These are phyloP conservation scores for Sarocladium kiliense DNA, from an alignment of 2,329 filamentous ascomycete genomes.

Conservation along the genomic window DNA sequence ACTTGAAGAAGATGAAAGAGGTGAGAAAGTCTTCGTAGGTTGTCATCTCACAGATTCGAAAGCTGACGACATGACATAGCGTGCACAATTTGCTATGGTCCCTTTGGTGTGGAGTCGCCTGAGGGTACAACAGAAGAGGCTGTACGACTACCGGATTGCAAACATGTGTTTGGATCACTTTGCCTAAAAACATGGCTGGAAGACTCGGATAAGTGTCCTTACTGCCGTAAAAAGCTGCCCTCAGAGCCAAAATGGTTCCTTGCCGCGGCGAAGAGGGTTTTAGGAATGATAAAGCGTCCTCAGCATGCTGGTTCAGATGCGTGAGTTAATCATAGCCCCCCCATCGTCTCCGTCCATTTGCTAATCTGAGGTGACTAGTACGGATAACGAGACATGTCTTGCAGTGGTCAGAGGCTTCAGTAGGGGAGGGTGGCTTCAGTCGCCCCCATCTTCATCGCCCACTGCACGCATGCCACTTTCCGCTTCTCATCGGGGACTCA, in stretches of 20 bases:
- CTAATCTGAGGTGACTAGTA: not conserved
- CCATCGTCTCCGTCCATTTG: not conserved
- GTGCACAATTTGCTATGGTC: conserved; percentile 62
- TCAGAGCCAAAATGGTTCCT: conserved; percentile 33
- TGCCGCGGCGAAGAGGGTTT: not conserved
- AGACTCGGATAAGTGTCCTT: conserved; percentile 58
- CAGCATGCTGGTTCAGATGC: not conserved
- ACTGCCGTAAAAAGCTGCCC: conserved; percentile 57
- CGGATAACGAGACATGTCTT: not conserved
- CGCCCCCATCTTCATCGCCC: not conserved
- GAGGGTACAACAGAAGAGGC: conserved; percentile 54
- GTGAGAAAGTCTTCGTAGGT: conserved; percentile 1
- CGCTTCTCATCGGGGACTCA: not conserved
- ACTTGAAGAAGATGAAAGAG: conserved; percentile 8
- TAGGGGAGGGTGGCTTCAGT: not conserved
- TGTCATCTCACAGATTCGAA: not conserved
- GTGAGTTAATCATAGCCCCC: not conserved
- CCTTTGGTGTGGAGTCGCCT: conserved; percentile 50
- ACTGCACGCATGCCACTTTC: not conserved
- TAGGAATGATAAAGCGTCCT: not conserved
- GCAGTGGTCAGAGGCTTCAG: not conserved
- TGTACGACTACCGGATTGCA: conserved; percentile 55
- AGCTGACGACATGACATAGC: conserved; percentile 28
- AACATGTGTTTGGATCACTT: conserved; percentile 58
- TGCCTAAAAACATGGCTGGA: conserved; percentile 64